Percentiles rank a stretch among this genome's conserved stretches.
Evolutionary conservation across 805 yeast species (phyloP).

Genomic region (Aciculoconidium aculeatum): DNA sequence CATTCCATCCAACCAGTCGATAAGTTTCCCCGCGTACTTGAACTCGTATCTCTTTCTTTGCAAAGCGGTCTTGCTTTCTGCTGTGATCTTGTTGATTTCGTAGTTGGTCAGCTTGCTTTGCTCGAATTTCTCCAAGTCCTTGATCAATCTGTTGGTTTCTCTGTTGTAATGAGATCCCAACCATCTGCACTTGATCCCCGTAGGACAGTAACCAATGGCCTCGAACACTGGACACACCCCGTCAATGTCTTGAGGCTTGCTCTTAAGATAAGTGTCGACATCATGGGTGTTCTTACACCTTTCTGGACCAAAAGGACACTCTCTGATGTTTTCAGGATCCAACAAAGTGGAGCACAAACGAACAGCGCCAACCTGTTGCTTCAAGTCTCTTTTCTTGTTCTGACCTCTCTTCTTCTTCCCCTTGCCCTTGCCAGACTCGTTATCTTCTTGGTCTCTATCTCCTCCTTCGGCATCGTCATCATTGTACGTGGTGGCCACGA

Average conservation of each 20-base stretch:
- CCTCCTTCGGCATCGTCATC: conserved; percentile 45
- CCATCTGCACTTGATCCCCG: conserved; percentile 92
- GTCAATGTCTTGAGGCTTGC: conserved; percentile 66
- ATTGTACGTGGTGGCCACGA: conserved; percentile 32
- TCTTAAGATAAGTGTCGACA: conserved; percentile 51
- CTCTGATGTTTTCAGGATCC: conserved; percentile 44
- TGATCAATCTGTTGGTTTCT: conserved; percentile 40
- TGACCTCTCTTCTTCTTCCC: conserved; percentile 64
- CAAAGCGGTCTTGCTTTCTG: conserved; percentile 40
- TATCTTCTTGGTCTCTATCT: conserved; percentile 25
- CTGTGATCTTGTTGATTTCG: conserved; percentile 61
- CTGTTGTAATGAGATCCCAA: conserved; percentile 59
- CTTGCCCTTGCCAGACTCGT: conserved; percentile 26
- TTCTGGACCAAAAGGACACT: conserved; percentile 62
- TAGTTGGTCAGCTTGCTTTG: conserved; percentile 28
- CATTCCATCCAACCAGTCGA: conserved; percentile 60
- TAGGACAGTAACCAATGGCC: conserved; percentile 84
- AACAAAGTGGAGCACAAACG: conserved; percentile 60
- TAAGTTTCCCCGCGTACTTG: conserved; percentile 49
- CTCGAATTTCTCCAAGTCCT: conserved; percentile 38
- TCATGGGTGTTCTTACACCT: conserved; percentile 78
- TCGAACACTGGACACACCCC: conserved; percentile 81
- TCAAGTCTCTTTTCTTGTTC: conserved; percentile 74
- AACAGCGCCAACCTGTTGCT: conserved; percentile 58
- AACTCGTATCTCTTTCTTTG: conserved; percentile 61